Evolutionary conservation across 2,329 filamentous ascomycete species (phyloP).

Genomic region (Paecilomyces sp.): DNA sequence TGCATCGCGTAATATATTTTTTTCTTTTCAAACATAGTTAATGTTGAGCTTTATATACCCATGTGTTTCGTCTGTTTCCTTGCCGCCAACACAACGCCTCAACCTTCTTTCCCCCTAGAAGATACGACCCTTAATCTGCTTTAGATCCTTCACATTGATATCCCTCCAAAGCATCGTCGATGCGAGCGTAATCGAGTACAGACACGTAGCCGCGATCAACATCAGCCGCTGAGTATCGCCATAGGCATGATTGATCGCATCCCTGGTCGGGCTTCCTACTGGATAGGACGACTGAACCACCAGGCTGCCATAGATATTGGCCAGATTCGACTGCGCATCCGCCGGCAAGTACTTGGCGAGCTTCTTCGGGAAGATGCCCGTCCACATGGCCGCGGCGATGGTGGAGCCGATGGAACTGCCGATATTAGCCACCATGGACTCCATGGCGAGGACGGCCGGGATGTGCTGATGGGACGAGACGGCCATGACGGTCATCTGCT

Average conservation of each 20-base stretch:
- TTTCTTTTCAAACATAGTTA: too few species aligned
- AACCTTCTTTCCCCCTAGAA: constrained; percentile 1
- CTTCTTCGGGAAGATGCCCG: constrained; percentile 41
- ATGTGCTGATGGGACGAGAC: constrained; percentile 46
- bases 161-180: constrained; percentile 12
- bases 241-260: constrained; percentile 39
- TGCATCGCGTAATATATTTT: too few species aligned
- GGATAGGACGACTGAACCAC: constrained; percentile 38
- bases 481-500: constrained; percentile 48
- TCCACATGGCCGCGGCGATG: constrained; percentile 54
- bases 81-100: too few species aligned
- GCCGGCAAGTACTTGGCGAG: constrained; percentile 36
- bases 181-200: constrained; percentile 8
- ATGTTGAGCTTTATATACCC: too few species aligned
- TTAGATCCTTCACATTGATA: constrained; percentile 13
- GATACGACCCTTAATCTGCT: constrained; percentile 10
- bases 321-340: constrained; percentile 17
- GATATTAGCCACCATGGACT: constrained; percentile 46
- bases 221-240: constrained; percentile 37
- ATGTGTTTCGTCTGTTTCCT: too few species aligned
- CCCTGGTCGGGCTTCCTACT: constrained; percentile 30
- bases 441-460: constrained; percentile 46
- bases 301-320: constrained; percentile 32
- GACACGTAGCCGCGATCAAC: constrained; percentile 22
- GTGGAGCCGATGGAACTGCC: constrained; percentile 47